Evolutionary conservation across 192 early-diverging fungal species (phyloP).

Genomic region (Neocallimastix lanati): DNA sequence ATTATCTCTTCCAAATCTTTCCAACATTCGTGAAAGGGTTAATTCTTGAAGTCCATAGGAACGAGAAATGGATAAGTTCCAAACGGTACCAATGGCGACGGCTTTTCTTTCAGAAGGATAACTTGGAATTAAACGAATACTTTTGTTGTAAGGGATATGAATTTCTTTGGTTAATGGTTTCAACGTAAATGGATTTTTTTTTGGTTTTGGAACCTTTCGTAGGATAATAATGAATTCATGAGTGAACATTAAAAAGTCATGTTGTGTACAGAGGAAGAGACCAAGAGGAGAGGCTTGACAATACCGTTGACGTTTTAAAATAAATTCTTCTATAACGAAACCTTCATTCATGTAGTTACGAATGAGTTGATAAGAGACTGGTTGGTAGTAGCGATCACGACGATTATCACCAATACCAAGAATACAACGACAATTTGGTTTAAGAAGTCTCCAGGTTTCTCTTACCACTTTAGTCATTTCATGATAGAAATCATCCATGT

Average conservation of each 20-base stretch:
- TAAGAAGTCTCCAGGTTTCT: conserved; percentile 47
- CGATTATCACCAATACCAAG: conserved; percentile 90
- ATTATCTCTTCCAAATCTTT: conserved; percentile 69
- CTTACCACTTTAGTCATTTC: conserved; percentile 56
- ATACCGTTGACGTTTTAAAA: conserved; percentile 77
- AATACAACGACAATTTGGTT: conserved; percentile 48
- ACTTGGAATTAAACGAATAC: conserved; percentile 37
- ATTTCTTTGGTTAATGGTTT: conserved; percentile 3
- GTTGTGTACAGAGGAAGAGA: conserved; percentile 70
- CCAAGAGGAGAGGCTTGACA: conserved; percentile 73
- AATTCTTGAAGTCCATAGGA: conserved; percentile 41
- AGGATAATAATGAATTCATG: conserved; percentile 82
- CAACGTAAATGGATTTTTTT: conserved; percentile 17
- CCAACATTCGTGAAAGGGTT: conserved; percentile 44
- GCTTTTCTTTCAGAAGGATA: conserved; percentile 63
- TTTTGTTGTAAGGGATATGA: conserved; percentile 2
- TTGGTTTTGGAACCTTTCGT: conserved; percentile 44
- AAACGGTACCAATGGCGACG: conserved; percentile 81
- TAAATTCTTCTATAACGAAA: conserved; percentile 74
- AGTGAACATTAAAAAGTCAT: conserved; percentile 82
- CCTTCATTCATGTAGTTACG: conserved; percentile 60
- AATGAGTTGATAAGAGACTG: conserved; percentile 68
- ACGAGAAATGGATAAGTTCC: conserved; percentile 55
- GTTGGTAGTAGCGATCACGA: conserved; percentile 74
- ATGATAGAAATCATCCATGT: conserved; percentile 43